phyloP scores from a whole-genome alignment of 2,329 filamentous ascomycete species.

The Chaetomium sp. region DNA sequence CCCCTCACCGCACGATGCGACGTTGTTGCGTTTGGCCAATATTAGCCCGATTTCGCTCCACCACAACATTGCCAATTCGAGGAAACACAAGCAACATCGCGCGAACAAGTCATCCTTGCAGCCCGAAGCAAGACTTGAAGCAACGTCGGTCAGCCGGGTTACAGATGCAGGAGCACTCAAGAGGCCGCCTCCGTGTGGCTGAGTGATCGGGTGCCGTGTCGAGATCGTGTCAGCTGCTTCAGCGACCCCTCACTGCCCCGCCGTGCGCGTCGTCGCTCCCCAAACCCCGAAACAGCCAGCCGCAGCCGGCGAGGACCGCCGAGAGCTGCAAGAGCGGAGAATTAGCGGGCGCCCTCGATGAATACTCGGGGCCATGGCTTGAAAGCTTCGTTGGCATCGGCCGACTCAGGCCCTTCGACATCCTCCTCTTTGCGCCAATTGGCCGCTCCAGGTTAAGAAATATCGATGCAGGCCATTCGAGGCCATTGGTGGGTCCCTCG shows the following conservation, averaged over 20 bases:
- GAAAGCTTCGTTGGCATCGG: conserved; percentile 6
- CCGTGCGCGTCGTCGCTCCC: conserved; percentile 16
- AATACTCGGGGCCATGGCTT: neutral
- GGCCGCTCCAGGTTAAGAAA: neutral
- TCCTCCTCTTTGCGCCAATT: neutral
- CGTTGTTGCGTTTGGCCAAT: neutral
- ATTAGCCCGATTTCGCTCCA: neutral
- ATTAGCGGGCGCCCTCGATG: neutral
- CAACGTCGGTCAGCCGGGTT: conserved; percentile 14
- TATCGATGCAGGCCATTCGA: conserved; percentile 2
- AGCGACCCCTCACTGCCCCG: conserved; percentile 19
- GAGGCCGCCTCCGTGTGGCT: conserved; percentile 10
- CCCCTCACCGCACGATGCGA: conserved; percentile 1
- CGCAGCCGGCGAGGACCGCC: conserved; percentile 9
- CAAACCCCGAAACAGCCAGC: conserved; percentile 17
- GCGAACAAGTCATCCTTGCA: conserved; percentile 5
- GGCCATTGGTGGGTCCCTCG: too few relatives aligned
- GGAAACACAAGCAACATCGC: neutral
- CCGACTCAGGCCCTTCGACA: neutral
- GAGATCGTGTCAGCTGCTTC: conserved; percentile 14
- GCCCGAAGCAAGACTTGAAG: neutral
- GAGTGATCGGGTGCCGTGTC: conserved; percentile 14
- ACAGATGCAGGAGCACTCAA: conserved; percentile 14
- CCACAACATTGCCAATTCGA: neutral
- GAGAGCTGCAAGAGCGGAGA: neutral